Conservation (phyloP, 192 early-diverging fungal species). For the Backusella mclennaniae region DNA sequence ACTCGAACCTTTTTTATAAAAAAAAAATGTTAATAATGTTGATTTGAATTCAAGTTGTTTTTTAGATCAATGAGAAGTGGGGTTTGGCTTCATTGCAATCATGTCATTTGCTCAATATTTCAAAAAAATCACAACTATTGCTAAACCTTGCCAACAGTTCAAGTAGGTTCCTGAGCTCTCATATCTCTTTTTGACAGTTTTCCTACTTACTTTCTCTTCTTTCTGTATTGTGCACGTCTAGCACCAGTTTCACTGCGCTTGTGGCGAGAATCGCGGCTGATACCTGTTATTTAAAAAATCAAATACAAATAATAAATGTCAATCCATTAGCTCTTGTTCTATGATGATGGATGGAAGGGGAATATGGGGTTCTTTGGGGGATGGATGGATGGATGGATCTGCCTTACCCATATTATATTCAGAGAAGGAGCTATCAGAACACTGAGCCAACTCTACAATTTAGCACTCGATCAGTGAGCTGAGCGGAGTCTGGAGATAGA, state of each 20-base stretch:
- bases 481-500: not conserved
- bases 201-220: slow-evolving; percentile 92
- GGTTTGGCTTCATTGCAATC: not conserved
- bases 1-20: slow-evolving; percentile 70
- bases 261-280: slow-evolving; percentile 99
- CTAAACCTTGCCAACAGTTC: not conserved
- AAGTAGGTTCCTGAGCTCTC: not conserved
- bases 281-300: slow-evolving; percentile 63
- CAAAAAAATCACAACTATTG: not conserved
- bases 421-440: not conserved
- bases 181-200: not conserved
- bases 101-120: not conserved
- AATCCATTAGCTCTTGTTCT: not conserved
- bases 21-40: not conserved
- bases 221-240: slow-evolving; percentile 99
- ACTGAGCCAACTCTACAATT: not conserved
- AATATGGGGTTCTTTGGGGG: not conserved
- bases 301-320: not conserved
- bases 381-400: slow-evolving; percentile 9
- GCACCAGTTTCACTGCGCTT: slow-evolving; percentile 97
- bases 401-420: slow-evolving; percentile 8
- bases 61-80: not conserved
- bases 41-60: not conserved
- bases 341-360: not conserved
- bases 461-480: not conserved